Evolutionary conservation across 2,329 filamentous ascomycete species (phyloP).

Genomic region (Clarireedia monteithiana): DNA sequence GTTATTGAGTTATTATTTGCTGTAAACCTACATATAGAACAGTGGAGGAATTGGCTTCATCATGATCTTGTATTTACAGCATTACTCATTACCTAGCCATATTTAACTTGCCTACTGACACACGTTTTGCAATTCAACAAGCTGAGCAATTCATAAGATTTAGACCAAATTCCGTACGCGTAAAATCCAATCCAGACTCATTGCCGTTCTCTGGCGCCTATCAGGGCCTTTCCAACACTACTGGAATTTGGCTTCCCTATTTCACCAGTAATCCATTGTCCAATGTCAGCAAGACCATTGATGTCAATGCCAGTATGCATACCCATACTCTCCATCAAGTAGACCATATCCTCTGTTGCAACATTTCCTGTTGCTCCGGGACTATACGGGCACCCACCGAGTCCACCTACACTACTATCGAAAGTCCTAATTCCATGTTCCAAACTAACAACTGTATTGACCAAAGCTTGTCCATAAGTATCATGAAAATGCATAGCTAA

Average conservation of each 20-base stretch:
- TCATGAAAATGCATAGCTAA: slow-evolving; percentile 85
- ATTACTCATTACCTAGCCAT: no score
- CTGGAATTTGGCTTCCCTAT: slow-evolving; percentile 57
- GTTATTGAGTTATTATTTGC: not conserved
- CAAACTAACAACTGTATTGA: slow-evolving; percentile 70
- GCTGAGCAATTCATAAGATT: not conserved
- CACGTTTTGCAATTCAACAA: not conserved
- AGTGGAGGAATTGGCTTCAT: no score
- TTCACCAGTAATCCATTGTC: slow-evolving; percentile 61
- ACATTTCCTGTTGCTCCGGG: slow-evolving; percentile 84
- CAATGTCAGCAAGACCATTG: slow-evolving; percentile 58
- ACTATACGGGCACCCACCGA: slow-evolving; percentile 80
- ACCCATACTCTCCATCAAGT: slow-evolving; percentile 67
- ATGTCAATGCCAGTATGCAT: slow-evolving; percentile 67
- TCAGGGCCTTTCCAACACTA: slow-evolving; percentile 57
- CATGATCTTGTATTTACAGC: no score
- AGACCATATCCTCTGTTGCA: slow-evolving; percentile 76
- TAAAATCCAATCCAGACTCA: not conserved
- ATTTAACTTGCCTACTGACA: no score
- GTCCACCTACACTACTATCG: slow-evolving; percentile 69
- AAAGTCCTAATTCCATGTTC: slow-evolving; percentile 73
- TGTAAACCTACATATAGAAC: not conserved
- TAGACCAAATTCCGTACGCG: not conserved
- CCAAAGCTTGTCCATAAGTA: slow-evolving; percentile 78
- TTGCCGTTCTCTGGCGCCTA: slow-evolving; percentile 35